These are phyloP conservation scores for Yarrowia sp. DNA, from an alignment of 805 yeast genomes.

Conservation along the genomic window DNA sequence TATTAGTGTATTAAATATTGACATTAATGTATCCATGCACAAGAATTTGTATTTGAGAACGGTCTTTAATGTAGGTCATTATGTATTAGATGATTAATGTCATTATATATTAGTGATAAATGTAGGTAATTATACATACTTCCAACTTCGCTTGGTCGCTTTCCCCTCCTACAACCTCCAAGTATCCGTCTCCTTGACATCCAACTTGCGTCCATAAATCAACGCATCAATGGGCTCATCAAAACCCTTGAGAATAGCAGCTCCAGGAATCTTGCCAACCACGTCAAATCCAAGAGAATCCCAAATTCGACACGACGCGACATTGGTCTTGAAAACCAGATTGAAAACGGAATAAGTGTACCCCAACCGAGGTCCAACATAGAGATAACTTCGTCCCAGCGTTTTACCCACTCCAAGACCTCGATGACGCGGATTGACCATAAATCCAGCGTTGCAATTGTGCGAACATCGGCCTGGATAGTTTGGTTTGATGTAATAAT, in stretches of 20 bases:
- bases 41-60: too few relatives aligned
- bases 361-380: constrained; percentile 89
- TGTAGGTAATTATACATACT: too few relatives aligned
- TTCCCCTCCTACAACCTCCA: neutral
- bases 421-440: constrained; percentile 89
- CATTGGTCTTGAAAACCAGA: constrained; percentile 82
- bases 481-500: constrained; percentile 79
- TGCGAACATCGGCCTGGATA: constrained; percentile 92
- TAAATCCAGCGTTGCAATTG: constrained; percentile 80
- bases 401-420: constrained; percentile 89
- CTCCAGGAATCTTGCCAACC: constrained; percentile 75
- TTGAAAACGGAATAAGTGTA: constrained; percentile 81
- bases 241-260: constrained; percentile 81
- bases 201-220: constrained; percentile 77
- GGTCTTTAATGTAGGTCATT: too few relatives aligned
- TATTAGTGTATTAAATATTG: too few relatives aligned
- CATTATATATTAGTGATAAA: too few relatives aligned
- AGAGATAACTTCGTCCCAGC: constrained; percentile 73
- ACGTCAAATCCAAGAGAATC: constrained; percentile 72
- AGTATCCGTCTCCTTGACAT: constrained; percentile 39
- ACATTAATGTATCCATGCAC: too few relatives aligned
- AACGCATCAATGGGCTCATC: constrained; percentile 83
- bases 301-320: constrained; percentile 75
- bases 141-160: too few relatives aligned
- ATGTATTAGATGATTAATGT: too few relatives aligned